A percentile compares a stretch with the other conserved stretches of the same genome.
Evolutionary conservation across 1,284 basidiomycete genomes (phyloP).

Genomic region (Rhodotorula sp.): DNA sequence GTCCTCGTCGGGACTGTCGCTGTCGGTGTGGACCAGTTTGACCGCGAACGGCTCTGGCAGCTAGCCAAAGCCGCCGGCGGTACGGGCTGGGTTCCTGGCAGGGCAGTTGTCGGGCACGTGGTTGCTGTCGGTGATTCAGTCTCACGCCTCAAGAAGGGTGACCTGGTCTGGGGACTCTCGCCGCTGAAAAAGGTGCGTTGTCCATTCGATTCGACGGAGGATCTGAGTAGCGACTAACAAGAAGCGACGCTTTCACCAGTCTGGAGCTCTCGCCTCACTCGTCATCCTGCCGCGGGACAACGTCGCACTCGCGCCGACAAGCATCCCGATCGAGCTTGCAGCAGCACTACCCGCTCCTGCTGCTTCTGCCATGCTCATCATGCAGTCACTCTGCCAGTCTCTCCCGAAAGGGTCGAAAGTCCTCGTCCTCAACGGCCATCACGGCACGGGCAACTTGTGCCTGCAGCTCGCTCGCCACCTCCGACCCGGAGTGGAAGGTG

Average conservation of each 20-base stretch:
- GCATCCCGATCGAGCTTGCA: slow-evolving; percentile 50
- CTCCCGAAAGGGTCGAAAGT: slow-evolving; percentile 49
- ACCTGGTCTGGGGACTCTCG: slow-evolving; percentile 51
- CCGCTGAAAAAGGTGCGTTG: slow-evolving; percentile 46
- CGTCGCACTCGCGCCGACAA: slow-evolving; percentile 48
- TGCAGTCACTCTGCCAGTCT: slow-evolving; percentile 48
- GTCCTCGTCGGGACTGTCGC: slow-evolving; percentile 51
- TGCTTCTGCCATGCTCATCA: slow-evolving; percentile 49
- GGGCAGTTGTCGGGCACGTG: slow-evolving; percentile 51
- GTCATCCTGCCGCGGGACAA: slow-evolving; percentile 47
- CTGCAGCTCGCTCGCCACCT: slow-evolving; percentile 49
- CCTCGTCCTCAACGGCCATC: slow-evolving; percentile 52
- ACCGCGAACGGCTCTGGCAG: slow-evolving; percentile 46
- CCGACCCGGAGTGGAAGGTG: slow-evolving; percentile 21
- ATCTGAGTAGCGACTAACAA: neutral
- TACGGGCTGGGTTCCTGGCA: slow-evolving; percentile 50
- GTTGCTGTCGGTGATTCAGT: slow-evolving; percentile 47
- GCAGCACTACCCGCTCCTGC: slow-evolving; percentile 51
- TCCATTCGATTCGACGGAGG: neutral
- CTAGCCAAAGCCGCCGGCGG: slow-evolving; percentile 35
- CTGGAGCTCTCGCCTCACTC: slow-evolving; percentile 50
- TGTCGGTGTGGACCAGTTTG: slow-evolving; percentile 50
- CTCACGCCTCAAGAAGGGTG: slow-evolving; percentile 47
- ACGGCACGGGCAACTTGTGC: slow-evolving; percentile 50
- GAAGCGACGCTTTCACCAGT: slow-evolving; percentile 34